Evolutionary conservation across 2,329 filamentous ascomycete species (phyloP).

Genomic region (Aspergillus brunneoviolaceus): DNA sequence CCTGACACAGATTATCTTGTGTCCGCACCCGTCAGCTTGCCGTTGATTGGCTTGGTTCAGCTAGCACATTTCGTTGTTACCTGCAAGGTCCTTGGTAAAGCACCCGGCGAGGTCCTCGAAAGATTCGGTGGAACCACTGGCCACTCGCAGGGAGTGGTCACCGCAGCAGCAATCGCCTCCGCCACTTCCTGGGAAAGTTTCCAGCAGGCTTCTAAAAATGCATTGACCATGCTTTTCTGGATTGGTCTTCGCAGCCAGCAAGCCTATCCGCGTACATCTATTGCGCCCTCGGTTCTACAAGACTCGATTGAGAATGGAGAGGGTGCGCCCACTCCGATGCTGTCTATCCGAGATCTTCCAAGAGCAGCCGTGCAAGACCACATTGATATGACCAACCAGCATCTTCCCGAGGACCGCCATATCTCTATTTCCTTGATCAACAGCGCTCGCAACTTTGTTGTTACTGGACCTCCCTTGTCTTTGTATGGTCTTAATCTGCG

Average conservation of each 20-base stretch:
- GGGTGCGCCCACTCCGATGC: constrained; percentile 93
- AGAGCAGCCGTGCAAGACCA: constrained; percentile 89
- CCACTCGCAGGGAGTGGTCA: constrained; percentile 94
- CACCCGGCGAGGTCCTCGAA: constrained; percentile 84
- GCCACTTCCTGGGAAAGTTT: constrained; percentile 93
- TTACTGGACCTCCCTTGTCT: constrained; percentile 93
- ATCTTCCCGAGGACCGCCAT: constrained; percentile 87
- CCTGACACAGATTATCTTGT: constrained; percentile 94
- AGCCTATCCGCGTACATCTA: constrained; percentile 90
- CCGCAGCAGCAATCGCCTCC: constrained; percentile 86
- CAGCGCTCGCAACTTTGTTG: constrained; percentile 94
- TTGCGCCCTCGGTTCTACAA: constrained; percentile 85
- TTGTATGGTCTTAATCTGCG: constrained; percentile 94
- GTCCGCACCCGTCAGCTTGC: constrained; percentile 91
- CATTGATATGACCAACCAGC: constrained; percentile 94
- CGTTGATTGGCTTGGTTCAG: constrained; percentile 92
- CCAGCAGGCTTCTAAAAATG: constrained; percentile 72
- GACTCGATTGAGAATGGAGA: constrained; percentile 94
- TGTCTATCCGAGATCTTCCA: constrained; percentile 92
- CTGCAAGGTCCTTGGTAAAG: constrained; percentile 84
- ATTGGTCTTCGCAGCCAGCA: constrained; percentile 96
- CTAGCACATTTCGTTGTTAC: constrained; percentile 93
- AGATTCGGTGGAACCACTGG: constrained; percentile 85
- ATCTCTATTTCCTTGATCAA: constrained; percentile 95
- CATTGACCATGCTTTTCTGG: constrained; percentile 95